Base-by-base conservation (phyloP, 2,329 filamentous ascomycete species). In the Dothiorella sarmentorum region DNA sequence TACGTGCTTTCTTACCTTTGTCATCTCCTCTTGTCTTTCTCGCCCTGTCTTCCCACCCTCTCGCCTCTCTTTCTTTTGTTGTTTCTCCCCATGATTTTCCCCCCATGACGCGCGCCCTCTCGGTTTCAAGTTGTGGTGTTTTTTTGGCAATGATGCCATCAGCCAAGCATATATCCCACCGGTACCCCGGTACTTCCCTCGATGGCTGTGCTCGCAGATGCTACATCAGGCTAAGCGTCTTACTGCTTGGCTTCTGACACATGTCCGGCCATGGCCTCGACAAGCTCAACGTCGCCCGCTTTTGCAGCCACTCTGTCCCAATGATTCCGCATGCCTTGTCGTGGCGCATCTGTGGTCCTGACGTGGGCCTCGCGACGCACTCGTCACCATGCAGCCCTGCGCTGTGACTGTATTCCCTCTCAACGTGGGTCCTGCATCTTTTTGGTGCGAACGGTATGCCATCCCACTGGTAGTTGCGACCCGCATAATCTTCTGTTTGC, bases 231-330 rank as follows among this genome's bases (percentile, higher is more conserved):
- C 47, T 31, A 51, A 51, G 31, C 47, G 47, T 11, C n/a, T 26
- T 20, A 29, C 20, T 35, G 24, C 49, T 53, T 53, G 49, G 49
- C 49, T 53, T 53, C 49, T 53, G 49, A 53, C 49, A 53, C 49
- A 53, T 53, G 49, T 53, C 47, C 20, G n/a, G 47, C 47, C 47
- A 52, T 52, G 18, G 6, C 47, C 18, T 17, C 49, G 26, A 53
- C 49, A 40, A 53, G 49, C 49, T 40, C 49, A 40, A 53, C 49
- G 35, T 20, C 49, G 6, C 24, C 33, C 33, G 49, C 26, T 22
- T 20, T 38, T 40, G 49, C 49, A 38, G 47, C 20, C 22, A 17
- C 13, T 10, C 7, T 3, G 22, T 17, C 7, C 33, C 47, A 51
- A 35, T 51, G 29, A 7, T 24, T 24, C 33, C 33, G 33, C 47